Evolutionary conservation across 2,329 filamentous ascomycete genomes (phyloP).

Genomic region (Scytalidium lignicola): DNA sequence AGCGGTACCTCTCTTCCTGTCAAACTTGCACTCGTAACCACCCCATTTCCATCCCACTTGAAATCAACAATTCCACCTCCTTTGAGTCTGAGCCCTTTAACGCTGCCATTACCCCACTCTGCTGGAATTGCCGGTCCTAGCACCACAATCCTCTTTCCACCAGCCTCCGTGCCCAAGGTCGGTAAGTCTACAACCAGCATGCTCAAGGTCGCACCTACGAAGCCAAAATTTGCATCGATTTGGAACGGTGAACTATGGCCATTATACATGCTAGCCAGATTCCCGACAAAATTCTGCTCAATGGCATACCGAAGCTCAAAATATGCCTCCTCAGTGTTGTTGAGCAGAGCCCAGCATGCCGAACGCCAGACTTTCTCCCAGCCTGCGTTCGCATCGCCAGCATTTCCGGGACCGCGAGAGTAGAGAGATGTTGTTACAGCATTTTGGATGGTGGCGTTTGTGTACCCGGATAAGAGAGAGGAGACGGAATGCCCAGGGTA

Average conservation of each 20-base stretch:
- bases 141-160: conserved; percentile 29
- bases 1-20: conserved; percentile 1
- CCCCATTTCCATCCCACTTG: conserved; percentile 34
- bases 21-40: conserved; percentile 21
- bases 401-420: conserved; percentile 40
- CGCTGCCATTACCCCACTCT: conserved; percentile 38
- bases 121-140: conserved; percentile 43
- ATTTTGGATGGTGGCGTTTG: conserved; percentile 34
- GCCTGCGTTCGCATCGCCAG: conserved; percentile 44
- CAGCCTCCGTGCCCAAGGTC: conserved; percentile 11
- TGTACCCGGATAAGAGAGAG: conserved; percentile 24
- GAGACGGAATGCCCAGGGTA: conserved; percentile 48
- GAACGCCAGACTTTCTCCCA: conserved; percentile 56
- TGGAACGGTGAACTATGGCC: conserved; percentile 45
- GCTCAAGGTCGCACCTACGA: conserved; percentile 41
- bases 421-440: conserved; percentile 42
- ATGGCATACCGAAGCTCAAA: conserved; percentile 43
- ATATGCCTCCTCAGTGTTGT: conserved; percentile 44
- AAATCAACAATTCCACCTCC: conserved; percentile 40
- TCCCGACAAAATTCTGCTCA: conserved; percentile 42
- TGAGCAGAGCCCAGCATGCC: conserved; percentile 51
- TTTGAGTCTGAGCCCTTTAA: conserved; percentile 38
- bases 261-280: conserved; percentile 47
- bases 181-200: conserved; percentile 49
- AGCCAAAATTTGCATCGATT: conserved; percentile 55